Evolutionary conservation across 257 asterid genomes (phyloP).

Genomic region (Lycium ferocissimum): DNA sequence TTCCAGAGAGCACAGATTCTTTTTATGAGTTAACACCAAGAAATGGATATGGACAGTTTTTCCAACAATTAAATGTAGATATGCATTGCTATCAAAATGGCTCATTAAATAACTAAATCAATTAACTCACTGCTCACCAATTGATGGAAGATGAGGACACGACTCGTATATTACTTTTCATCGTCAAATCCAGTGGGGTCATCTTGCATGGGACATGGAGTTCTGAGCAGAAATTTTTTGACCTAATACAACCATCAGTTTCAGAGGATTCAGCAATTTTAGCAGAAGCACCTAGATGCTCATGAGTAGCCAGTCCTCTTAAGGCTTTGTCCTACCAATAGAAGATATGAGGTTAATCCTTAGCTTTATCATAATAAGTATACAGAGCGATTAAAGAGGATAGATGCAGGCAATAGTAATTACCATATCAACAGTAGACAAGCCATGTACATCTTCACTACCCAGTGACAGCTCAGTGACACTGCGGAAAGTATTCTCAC

Average conservation of each 20-base stretch:
- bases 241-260: slow-evolving; percentile 40
- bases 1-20: neutral
- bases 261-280: slow-evolving; percentile 47
- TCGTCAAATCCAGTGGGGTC: slow-evolving; percentile 83
- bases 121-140: slow-evolving; percentile 59
- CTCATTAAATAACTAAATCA: neutral
- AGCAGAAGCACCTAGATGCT: slow-evolving; percentile 53
- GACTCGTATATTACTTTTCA: slow-evolving; percentile 75
- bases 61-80: slow-evolving; percentile 17
- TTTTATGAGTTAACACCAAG: slow-evolving; percentile 21
- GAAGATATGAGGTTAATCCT: slow-evolving; percentile 11
- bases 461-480: slow-evolving; percentile 49
- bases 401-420: slow-evolving; percentile 32
- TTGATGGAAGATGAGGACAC: slow-evolving; percentile 74
- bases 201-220: slow-evolving; percentile 61
- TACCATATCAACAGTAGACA: slow-evolving; percentile 80
- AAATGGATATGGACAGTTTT: neutral
- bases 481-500: slow-evolving; percentile 58
- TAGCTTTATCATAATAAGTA: slow-evolving; percentile 30
- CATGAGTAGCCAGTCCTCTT: slow-evolving; percentile 72
- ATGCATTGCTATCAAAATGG: neutral
- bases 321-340: slow-evolving; percentile 75
- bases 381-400: slow-evolving; percentile 25
- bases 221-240: slow-evolving; percentile 55
- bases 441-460: slow-evolving; percentile 54